phyloP scores from a whole-genome alignment of 2,329 filamentous ascomycete genomes.

The Fusarium sp. region DNA sequence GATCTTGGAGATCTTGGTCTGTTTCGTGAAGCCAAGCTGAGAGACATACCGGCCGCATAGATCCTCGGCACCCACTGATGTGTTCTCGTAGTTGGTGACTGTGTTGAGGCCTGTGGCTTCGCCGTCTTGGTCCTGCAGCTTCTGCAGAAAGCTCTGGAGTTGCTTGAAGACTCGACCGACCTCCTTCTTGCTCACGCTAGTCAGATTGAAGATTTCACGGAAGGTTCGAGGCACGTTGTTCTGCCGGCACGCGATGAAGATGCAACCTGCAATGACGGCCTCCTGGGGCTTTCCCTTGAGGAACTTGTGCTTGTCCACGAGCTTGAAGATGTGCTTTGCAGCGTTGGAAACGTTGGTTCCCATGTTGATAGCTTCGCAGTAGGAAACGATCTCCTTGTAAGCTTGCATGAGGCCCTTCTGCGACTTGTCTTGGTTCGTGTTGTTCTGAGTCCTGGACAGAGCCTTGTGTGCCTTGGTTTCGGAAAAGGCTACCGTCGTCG shows the following conservation, averaged over 20 bases:
- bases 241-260: conserved; percentile 97
- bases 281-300: conserved; percentile 97
- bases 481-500: conserved; percentile 86
- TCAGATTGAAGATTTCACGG: conserved; percentile 92
- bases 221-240: conserved; percentile 89
- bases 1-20: conserved; percentile 80
- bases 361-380: conserved; percentile 87
- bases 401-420: conserved; percentile 84
- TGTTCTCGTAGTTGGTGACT: conserved; percentile 76
- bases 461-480: conserved; percentile 77
- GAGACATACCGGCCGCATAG: conserved; percentile 92
- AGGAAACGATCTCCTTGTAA: conserved; percentile 87
- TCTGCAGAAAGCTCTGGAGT: conserved; percentile 86
- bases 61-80: conserved; percentile 82
- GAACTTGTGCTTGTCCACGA: conserved; percentile 89
- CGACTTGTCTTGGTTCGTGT: conserved; percentile 83
- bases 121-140: conserved; percentile 69
- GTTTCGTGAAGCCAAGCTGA: conserved; percentile 76
- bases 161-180: conserved; percentile 96
- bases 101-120: conserved; percentile 60
- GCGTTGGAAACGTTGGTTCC: conserved; percentile 84
- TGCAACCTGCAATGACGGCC: conserved; percentile 92
- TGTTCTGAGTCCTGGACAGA: conserved; percentile 85
- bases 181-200: conserved; percentile 95
- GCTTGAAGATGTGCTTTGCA: conserved; percentile 94